Base-by-base conservation (phyloP, 306 rosid species). In the Lablab purpureus region DNA sequence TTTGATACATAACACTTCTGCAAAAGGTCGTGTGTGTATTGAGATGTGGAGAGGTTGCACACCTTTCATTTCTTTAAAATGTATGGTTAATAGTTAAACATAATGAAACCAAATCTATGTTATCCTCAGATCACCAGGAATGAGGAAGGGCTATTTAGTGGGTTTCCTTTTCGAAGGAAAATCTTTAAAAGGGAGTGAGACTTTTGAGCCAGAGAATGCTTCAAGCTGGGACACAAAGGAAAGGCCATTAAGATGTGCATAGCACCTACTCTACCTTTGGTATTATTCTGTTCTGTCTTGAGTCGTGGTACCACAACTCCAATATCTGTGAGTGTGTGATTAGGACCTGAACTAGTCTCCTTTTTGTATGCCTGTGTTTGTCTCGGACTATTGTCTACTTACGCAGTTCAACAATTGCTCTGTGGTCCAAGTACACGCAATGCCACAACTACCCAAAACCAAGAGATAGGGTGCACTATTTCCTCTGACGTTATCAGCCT, bases 301-400 rank as follows among this genome's bases (percentile, higher is more conserved):
- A 58, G 67, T 59, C 32, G 14, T 0, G 71, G 87, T 80, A 75
- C 81, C 84, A 75, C 81, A 68, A 70, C 28, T 51, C 84, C 84
- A 60, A 68, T 70, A 74, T 67, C 65, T 36, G 4, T 2, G 49
- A 32, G 36, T 6, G 3, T 32, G 45, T 75, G 78, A 82, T 25
- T 37, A 40, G 23, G 85, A 65, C 73, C 68, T 54, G 7, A 22
- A 30, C 60, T 43, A 37, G 60, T 78, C 40, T 15, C 62, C 73
- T 75, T 75, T n/a, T 55, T 58, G 25, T 34, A 49, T 49, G 10
- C 30, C 47, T 23, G 40, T 55, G 59, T 7, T 54, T 32, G 80
- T 64, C 60, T 54, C 30, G 10, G 37, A 50, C 73, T 56, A 69
- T 60, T 51, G 32, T 68, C 75, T 67, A 59, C 49, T n/a, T 6